Evolutionary conservation across 169 alveolate species (phyloP), one percentile per base, ranked within the genome.

Genomic region (Miamiensis avidus): DNA sequence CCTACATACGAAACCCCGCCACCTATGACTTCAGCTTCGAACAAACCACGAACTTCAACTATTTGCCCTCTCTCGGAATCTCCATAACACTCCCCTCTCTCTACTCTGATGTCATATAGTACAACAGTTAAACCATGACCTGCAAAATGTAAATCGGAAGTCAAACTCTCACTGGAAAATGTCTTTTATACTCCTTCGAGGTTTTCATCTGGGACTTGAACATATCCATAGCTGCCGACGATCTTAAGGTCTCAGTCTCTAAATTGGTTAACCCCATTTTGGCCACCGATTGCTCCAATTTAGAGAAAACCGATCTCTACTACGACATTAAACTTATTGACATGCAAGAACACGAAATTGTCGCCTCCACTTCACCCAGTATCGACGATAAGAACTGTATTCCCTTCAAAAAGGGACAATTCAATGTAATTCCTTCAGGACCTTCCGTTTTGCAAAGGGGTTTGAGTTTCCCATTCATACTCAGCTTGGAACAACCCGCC

Each of bases 321-420:
- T 49, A 49, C 20, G 26, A 49, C 4, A 49, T 49, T 11, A 49
- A 49, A 49, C 31, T 79, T 1, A 29, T 79, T 79, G 33, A 49
- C 25, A 29, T 65, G 76, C n/a, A 34, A 26, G 34, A 31, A 25
- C 64, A 74, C 31, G 73, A 79, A 49, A 28, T 28, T 79, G 31
- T 79, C 30, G n/a, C 28, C 0, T 15, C 31, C 25, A 34, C 84
- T 79, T 79, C 84, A 1, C 75, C 84, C 29, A 29, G 34, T 28
- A 30, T 79, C 4, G 84, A 79, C 76, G 65, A 33, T 0, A 15
- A 65, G 29, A 79, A 79, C 49, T 79, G 84, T 32, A 29, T 79
- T 29, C 27, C 20, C 4, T 79, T 79, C 64, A 31, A 64, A 27
- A n/a, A 79, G 76, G 64, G 31, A 0, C 29, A 34, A 11, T 79